Evolutionary conservation across 2,329 filamentous ascomycete species (phyloP).

Genomic region (Xylaria digitata): DNA sequence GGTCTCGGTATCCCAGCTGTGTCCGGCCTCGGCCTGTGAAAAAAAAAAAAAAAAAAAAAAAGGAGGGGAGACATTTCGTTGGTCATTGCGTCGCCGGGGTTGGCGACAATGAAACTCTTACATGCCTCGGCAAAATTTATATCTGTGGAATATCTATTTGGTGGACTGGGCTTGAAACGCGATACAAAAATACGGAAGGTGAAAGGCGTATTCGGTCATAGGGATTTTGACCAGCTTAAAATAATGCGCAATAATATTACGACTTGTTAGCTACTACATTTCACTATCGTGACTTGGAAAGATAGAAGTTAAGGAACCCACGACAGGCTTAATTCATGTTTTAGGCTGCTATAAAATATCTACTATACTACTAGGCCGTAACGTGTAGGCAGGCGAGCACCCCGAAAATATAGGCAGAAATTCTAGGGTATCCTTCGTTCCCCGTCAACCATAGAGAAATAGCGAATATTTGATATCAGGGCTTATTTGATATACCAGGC

Average conservation of each 20-base stretch:
- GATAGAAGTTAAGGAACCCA: background rate
- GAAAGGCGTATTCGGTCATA: constrained; percentile 6
- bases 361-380: too few relatives aligned
- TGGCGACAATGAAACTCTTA: too few relatives aligned
- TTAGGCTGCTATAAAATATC: background rate
- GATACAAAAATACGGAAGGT: background rate
- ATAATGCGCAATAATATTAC: background rate
- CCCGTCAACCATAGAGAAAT: background rate
- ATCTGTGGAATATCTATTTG: background rate
- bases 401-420: background rate
- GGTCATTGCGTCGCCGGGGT: background rate
- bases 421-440: constrained; percentile 8
- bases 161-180: background rate
- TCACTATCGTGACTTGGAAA: background rate
- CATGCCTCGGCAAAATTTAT: background rate
- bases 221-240: background rate
- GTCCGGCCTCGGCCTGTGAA: constrained; percentile 22
- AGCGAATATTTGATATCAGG: background rate
- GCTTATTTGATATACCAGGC: too few relatives aligned
- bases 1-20: constrained; percentile 12
- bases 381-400: background rate
- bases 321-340: background rate
- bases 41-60: too few relatives aligned
- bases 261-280: background rate
- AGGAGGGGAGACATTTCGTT: too few relatives aligned